These are phyloP conservation scores for Hibiscus mutabilis DNA, from an alignment of 345 rosid species.

Conservation along the genomic window DNA sequence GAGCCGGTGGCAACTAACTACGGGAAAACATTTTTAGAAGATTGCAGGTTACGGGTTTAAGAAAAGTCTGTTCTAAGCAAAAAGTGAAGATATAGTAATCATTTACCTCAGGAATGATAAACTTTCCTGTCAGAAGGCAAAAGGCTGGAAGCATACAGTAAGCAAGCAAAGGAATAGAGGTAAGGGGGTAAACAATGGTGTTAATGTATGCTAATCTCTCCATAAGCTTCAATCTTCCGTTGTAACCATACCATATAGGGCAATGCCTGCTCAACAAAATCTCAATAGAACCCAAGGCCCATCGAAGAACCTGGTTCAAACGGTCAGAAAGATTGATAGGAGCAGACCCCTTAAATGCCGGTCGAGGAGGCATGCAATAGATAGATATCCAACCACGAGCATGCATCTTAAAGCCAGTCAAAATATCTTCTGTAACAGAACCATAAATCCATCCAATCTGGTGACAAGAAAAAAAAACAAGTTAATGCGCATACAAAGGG, in stretches of 20 bases:
- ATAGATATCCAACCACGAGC: constrained; percentile 99
- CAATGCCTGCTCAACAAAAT: constrained; percentile 98
- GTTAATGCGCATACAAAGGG: constrained; percentile 6
- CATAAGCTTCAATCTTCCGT: constrained; percentile 67
- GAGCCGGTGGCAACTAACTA: not conserved
- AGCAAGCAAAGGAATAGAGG: constrained; percentile 87
- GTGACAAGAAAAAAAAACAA: not conserved
- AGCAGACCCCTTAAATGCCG: constrained; percentile 93
- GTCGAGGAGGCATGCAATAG: constrained; percentile 98
- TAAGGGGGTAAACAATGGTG: constrained; percentile 92
- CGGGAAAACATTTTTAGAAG: not conserved
- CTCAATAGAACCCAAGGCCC: constrained; percentile 99
- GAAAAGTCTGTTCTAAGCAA: not conserved
- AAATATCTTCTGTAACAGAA: constrained; percentile 97
- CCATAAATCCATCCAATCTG: constrained; percentile 99
- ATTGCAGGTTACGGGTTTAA: not conserved
- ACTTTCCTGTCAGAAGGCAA: constrained; percentile 88
- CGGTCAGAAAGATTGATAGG: constrained; percentile 99
- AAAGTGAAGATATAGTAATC: not conserved
- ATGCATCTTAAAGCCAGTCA: constrained; percentile 99
- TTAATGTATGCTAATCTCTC: constrained; percentile 95
- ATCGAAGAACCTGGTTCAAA: constrained; percentile 96
- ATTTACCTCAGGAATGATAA: constrained; percentile 59
- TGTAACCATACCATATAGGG: constrained; percentile 97
- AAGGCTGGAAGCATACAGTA: constrained; percentile 93